A percentile compares a stretch with the other conserved stretches of the same genome.
Evolutionary conservation across 2,329 filamentous ascomycete genomes (phyloP).

Genomic region (Aureobasidium melanogenum): DNA sequence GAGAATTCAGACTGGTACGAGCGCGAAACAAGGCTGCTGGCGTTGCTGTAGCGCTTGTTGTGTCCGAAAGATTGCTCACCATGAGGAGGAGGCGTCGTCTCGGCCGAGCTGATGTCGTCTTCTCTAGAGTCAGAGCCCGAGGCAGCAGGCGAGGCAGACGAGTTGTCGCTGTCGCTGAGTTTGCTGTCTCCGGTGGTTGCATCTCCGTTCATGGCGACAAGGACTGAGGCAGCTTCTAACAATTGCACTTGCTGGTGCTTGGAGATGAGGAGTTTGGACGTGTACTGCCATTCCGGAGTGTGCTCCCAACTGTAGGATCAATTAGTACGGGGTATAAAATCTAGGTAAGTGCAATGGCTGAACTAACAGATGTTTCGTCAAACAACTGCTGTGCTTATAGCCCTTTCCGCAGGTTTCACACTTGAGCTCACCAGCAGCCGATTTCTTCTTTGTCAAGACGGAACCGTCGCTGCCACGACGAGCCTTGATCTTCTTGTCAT

Average conservation of each 20-base stretch:
- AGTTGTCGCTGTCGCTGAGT: conserved; percentile 67
- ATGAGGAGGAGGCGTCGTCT: conserved; percentile 85
- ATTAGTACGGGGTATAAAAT: neutral
- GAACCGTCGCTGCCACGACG: conserved; percentile 77
- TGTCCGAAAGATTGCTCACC: conserved; percentile 46
- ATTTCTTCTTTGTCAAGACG: conserved; percentile 68
- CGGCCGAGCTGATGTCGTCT: conserved; percentile 72
- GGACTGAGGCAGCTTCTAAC: conserved; percentile 90
- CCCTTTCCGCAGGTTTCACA: conserved; percentile 98
- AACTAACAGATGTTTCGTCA: conserved; percentile 99
- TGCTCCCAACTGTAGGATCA: conserved; percentile 82
- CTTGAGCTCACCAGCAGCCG: conserved; percentile 74
- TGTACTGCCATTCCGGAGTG: conserved; percentile 94
- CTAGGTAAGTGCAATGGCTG: conserved; percentile 34
- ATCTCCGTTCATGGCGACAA: conserved; percentile 78
- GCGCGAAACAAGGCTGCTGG: conserved; percentile 49
- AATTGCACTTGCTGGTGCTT: conserved; percentile 99
- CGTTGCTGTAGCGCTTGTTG: conserved; percentile 37
- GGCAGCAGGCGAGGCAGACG: conserved; percentile 71
- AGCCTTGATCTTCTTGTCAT: conserved; percentile 35
- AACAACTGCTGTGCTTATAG: conserved; percentile 99
- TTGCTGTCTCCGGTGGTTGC: conserved; percentile 57
- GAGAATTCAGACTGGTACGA: conserved; percentile 58
- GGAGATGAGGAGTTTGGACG: conserved; percentile 94
- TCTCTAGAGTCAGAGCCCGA: conserved; percentile 67